Evolutionary conservation across 345 rosid genomes (phyloP), one percentile per base, ranked within the genome.

Genomic region (Streptanthus diversifolius): DNA sequence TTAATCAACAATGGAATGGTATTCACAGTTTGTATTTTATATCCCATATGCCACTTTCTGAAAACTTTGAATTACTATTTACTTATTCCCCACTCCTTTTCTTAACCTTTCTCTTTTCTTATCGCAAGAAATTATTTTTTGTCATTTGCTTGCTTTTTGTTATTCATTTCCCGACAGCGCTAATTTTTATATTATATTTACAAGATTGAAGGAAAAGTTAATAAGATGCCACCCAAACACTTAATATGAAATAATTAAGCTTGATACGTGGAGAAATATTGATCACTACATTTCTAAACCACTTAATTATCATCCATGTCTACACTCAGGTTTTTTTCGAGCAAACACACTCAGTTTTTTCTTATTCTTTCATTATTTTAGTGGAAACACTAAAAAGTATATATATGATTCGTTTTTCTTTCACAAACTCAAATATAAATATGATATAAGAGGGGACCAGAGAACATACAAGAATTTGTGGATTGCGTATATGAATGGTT

Each of bases 141-240:
- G 75, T 36, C 66, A 62, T 70, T 47, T 56, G 62, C 67, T 77
- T 77, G 57, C 80, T 65, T 77, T 77, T 71, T 77, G 80, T 77
- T 65, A 71, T 65, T 70, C 62, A 77, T 77, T 58, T 30, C 63
- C 80, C 73, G 77, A 77, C 73, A 77, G 19, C 68, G 6, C 27
- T 57, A 32, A 30, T 47, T 55, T 54, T 70, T 76, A 33, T 39
- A 64, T 56, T 58, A 77, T 65, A 70, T 56, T 29, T 49, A 65
- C 56, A 64, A 56, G 76, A 56, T 63, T 76, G 25, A 69, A 25
- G 48, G 32, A 56, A 76, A 70, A 70, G 67, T 56, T 70, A 47
- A 63, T 40, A 64, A 70, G 72, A 71, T 77, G 39, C 73, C 72
- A 77, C 72, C 67, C 12, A 65, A 49, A 70, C 18, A 60, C 6